These are phyloP conservation scores for Apiotrichum mycotoxinovorans DNA, from an alignment of 1,284 basidiomycete species.

Conservation along the genomic window DNA sequence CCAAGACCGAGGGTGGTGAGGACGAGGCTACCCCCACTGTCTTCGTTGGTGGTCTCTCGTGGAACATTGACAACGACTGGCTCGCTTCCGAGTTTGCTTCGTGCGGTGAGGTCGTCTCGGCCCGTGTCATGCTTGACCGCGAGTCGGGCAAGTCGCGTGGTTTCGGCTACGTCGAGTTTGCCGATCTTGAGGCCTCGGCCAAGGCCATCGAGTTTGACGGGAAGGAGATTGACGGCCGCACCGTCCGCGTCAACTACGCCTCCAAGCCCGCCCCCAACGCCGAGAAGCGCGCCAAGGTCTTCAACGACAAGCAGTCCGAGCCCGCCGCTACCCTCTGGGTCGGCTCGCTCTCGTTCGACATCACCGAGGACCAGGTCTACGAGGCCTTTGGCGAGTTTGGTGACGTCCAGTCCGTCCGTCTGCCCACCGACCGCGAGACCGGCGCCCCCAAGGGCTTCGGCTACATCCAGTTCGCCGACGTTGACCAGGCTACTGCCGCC, in stretches of 20 bases:
- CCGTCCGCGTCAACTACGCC: slow-evolving; percentile 81
- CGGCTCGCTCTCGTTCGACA: slow-evolving; percentile 80
- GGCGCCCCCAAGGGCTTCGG: slow-evolving; percentile 90
- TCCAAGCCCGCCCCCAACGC: slow-evolving; percentile 55
- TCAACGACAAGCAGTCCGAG: slow-evolving; percentile 66
- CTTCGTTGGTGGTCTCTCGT: slow-evolving; percentile 91
- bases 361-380: slow-evolving; percentile 84
- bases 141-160: slow-evolving; percentile 81
- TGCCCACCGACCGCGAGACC: slow-evolving; percentile 90
- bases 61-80: slow-evolving; percentile 98
- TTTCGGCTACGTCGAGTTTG: slow-evolving; percentile 93
- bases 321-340: slow-evolving; percentile 81
- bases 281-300: slow-evolving; percentile 72
- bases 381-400: slow-evolving; percentile 87
- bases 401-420: slow-evolving; percentile 78
- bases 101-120: slow-evolving; percentile 82
- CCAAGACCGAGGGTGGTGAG: slow-evolving; percentile 83
- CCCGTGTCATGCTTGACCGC: slow-evolving; percentile 87
- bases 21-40: slow-evolving; percentile 63
- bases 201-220: slow-evolving; percentile 72
- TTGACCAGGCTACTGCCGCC: slow-evolving; percentile 79
- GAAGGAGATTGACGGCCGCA: slow-evolving; percentile 86
- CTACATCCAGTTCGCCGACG: slow-evolving; percentile 87
- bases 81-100: slow-evolving; percentile 84
- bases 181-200: slow-evolving; percentile 60